Evolutionary conservation across 2,329 filamentous ascomycete genomes (phyloP).

Genomic region (Fusarium lateritium): DNA sequence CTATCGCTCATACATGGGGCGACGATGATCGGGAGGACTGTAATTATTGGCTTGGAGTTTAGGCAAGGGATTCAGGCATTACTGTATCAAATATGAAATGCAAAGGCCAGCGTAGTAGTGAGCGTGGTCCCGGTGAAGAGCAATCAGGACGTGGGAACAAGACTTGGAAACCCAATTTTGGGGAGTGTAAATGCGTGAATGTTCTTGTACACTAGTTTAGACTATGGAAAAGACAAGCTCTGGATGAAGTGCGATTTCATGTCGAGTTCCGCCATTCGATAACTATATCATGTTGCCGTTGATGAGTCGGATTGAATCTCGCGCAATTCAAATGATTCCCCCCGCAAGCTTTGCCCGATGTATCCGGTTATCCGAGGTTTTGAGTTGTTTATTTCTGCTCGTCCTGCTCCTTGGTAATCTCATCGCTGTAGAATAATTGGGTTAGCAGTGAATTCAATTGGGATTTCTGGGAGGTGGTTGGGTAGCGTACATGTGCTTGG

Average conservation of each 20-base stretch:
- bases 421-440: constrained; percentile 69
- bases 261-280: constrained; percentile 14
- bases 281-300: constrained; percentile 28
- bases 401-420: constrained; percentile 80
- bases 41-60: constrained; percentile 48
- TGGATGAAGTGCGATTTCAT: constrained; percentile 39
- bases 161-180: constrained; percentile 29
- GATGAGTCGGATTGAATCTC: constrained; percentile 33
- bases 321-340: constrained; percentile 29
- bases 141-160: constrained; percentile 26
- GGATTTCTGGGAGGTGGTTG: constrained; percentile 8
- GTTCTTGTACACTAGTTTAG: constrained; percentile 59
- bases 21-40: constrained; percentile 64
- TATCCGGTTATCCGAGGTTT: constrained; percentile 34
- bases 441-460: constrained; percentile 27
- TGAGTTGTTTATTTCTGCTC: constrained; percentile 69
- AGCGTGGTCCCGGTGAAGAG: constrained; percentile 2
- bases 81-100: constrained; percentile 35
- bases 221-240: constrained; percentile 48
- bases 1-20: constrained; percentile 88
- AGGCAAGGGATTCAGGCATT: constrained; percentile 38
- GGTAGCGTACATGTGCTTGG: constrained; percentile 83
- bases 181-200: constrained; percentile 47
- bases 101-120: constrained; percentile 15
- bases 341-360: constrained; percentile 41